Evolutionary conservation across 2,329 filamentous ascomycete genomes (phyloP).

Genomic region (Lithohypha guttulata): DNA sequence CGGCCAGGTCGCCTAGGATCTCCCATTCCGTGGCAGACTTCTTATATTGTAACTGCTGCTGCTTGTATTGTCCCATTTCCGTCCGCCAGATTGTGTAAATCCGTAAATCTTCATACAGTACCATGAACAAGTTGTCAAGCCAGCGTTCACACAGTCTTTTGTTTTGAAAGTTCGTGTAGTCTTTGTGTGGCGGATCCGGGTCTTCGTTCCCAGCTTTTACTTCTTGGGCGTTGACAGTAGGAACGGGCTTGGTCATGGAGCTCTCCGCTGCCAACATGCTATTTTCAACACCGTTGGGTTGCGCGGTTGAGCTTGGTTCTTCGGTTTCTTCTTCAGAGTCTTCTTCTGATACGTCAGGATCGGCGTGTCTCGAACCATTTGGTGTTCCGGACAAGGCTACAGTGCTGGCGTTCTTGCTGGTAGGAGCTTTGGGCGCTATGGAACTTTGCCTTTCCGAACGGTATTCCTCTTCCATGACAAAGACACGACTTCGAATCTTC

Average conservation of each 20-base stretch:
- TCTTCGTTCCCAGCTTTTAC: slow-evolving; percentile 66
- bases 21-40: slow-evolving; percentile 98
- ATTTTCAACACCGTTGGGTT: slow-evolving; percentile 26
- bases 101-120: slow-evolving; percentile 91
- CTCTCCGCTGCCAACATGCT: slow-evolving; percentile 24
- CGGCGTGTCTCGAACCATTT: slow-evolving; percentile 26
- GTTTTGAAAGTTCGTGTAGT: slow-evolving; percentile 86
- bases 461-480: slow-evolving; percentile 99
- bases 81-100: slow-evolving; percentile 99
- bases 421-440: slow-evolving; percentile 34
- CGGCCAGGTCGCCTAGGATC: slow-evolving; percentile 83
- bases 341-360: slow-evolving; percentile 23
- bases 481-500: slow-evolving; percentile 90
- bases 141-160: slow-evolving; percentile 95
- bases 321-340: slow-evolving; percentile 25
- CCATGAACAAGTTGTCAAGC: slow-evolving; percentile 99
- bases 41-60: slow-evolving; percentile 89
- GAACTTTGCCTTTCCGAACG: slow-evolving; percentile 58
- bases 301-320: slow-evolving; percentile 22
- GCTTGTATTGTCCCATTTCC: slow-evolving; percentile 89
- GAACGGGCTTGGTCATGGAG: slow-evolving; percentile 65
- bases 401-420: slow-evolving; percentile 64
- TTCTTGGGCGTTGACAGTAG: slow-evolving; percentile 65
- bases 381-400: slow-evolving; percentile 65
- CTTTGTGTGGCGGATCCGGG: slow-evolving; percentile 53